Conservation (phyloP, 2,329 filamentous ascomycete genomes). For the Exutisphaerella laricina region DNA sequence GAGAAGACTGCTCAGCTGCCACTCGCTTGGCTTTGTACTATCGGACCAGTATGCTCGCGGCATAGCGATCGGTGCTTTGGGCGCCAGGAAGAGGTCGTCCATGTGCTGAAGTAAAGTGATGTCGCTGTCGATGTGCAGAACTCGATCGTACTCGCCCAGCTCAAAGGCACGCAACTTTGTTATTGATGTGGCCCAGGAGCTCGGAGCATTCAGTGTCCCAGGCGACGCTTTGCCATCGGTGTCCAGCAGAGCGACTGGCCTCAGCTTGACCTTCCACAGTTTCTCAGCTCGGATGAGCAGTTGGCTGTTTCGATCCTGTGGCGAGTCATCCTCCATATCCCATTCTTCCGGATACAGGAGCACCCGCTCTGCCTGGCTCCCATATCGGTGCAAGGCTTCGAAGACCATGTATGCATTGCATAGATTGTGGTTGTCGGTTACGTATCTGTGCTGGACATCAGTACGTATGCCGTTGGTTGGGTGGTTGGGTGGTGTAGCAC, state of each 20-base stretch:
- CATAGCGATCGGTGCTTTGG: slow-evolving; percentile 54
- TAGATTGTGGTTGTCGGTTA: slow-evolving; percentile 23
- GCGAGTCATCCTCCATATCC: slow-evolving; percentile 36
- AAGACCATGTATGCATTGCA: slow-evolving; percentile 36
- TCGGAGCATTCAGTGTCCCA: slow-evolving; percentile 32
- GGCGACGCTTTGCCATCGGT: slow-evolving; percentile 24
- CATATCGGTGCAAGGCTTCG: slow-evolving; percentile 38
- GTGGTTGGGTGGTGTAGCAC: too few species aligned
- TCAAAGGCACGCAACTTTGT: slow-evolving; percentile 66
- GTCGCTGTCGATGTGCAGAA: slow-evolving; percentile 59
- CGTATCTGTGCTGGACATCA: slow-evolving; percentile 15
- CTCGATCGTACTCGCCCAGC: slow-evolving; percentile 56
- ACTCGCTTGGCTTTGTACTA: slow-evolving; percentile 32
- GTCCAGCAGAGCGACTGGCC: slow-evolving; percentile 42
- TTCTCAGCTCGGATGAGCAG: slow-evolving; percentile 38
- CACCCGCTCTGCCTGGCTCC: slow-evolving; percentile 43
- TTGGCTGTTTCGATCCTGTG: slow-evolving; percentile 24
- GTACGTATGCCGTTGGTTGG: too few species aligned
- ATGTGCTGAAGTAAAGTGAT: slow-evolving; percentile 56
- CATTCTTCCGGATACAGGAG: slow-evolving; percentile 42
- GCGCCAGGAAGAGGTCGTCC: slow-evolving; percentile 67
- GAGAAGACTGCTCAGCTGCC: slow-evolving; percentile 55
- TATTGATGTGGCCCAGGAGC: slow-evolving; percentile 52
- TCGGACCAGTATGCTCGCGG: slow-evolving; percentile 66
- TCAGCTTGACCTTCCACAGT: slow-evolving; percentile 46